Base-by-base conservation (phyloP, 495 filamentous ascomycete genomes). In the Geopyxis carbonaria region DNA sequence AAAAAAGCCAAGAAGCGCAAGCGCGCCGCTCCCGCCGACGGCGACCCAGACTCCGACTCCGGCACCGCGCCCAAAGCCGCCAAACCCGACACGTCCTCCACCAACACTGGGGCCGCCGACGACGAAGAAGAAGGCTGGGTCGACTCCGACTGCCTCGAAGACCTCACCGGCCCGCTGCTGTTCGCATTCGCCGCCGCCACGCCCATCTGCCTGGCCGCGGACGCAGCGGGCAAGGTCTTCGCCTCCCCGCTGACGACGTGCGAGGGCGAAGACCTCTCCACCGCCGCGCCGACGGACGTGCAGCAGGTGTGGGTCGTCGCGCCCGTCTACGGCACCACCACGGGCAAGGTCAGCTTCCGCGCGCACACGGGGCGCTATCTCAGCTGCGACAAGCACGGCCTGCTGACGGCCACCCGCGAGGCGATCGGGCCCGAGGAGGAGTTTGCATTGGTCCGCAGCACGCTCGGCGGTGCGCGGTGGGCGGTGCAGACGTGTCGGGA, bases 261-360 rank as follows among this genome's bases (percentile, higher is more conserved):
- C 16, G 61, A 87, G 30, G 82, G 89, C 38, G 73, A 66, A 15
- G 75, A 87, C 59, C 72, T 79, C 3, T 43, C 62, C 11, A 91
- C 73, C 3, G 83, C 87, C 22, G 89, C 94, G 59, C 89, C 89
- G 32, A 84, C 93, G 50, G 82, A 93, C 58, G 81, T 95, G 15
- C 65, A 86, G 44, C 85, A 94, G 61, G 89, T 97, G 14, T 95
- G 85, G 85, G 69, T 94, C 39, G 86, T 81, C 38, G 92, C 80
- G 45, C 65, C 66, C 43, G 76, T 93, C 13, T 76, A 80, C 3
- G 89, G 89, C 3, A 82, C 75, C 7, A 83, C 91, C 43, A 58
- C 63, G 21, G 15, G 10, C 9, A 64, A 59, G 18, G 74, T 76
- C 48, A 80, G 77, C 42, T 81, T 97, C 56, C 93, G 93, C 60